Conservation (phyloP, 352 stramenopile species). For the Saprolegnia diclina region DNA sequence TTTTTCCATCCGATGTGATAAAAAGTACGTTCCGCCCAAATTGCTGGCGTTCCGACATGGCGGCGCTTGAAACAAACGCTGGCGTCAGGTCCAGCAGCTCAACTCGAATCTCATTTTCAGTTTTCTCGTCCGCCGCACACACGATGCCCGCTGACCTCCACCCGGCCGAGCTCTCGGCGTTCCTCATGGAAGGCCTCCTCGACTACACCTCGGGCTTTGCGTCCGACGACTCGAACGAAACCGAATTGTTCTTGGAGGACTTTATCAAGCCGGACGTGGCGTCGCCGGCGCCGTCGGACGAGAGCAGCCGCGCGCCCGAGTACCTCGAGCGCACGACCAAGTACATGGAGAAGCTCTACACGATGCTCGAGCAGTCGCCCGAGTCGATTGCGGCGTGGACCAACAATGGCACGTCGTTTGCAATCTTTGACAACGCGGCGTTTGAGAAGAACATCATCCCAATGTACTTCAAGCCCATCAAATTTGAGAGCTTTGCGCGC, state of each 20-base stretch:
- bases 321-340: slow-evolving; percentile 10
- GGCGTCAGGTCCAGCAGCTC: not conserved
- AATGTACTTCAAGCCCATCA: slow-evolving; percentile 94
- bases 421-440: slow-evolving; percentile 79
- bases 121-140: not conserved
- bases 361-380: slow-evolving; percentile 24
- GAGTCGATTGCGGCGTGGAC: slow-evolving; percentile 41
- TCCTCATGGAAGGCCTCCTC: slow-evolving; percentile 22
- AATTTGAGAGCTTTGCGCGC: slow-evolving; percentile 92
- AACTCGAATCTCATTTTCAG: not conserved
- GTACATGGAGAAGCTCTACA: slow-evolving; percentile 26
- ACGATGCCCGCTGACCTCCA: slow-evolving; percentile 3
- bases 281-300: not conserved
- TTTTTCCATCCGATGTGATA: not conserved
- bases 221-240: slow-evolving; percentile 17
- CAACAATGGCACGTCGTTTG: slow-evolving; percentile 65
- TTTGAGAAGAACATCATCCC: slow-evolving; percentile 87
- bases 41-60: slow-evolving; percentile 7
- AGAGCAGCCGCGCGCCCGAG: not conserved
- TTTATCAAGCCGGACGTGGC: not conserved
- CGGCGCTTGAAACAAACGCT: not conserved
- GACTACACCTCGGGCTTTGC: slow-evolving; percentile 19
- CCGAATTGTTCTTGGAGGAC: slow-evolving; percentile 9
- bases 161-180: slow-evolving; percentile 9
- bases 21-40: slow-evolving; percentile 6